A percentile compares a stretch with the other conserved stretches of the same genome.
Evolutionary conservation across 768 basidiomycete genomes (phyloP).

Genomic region (Auricularia cornea): DNA sequence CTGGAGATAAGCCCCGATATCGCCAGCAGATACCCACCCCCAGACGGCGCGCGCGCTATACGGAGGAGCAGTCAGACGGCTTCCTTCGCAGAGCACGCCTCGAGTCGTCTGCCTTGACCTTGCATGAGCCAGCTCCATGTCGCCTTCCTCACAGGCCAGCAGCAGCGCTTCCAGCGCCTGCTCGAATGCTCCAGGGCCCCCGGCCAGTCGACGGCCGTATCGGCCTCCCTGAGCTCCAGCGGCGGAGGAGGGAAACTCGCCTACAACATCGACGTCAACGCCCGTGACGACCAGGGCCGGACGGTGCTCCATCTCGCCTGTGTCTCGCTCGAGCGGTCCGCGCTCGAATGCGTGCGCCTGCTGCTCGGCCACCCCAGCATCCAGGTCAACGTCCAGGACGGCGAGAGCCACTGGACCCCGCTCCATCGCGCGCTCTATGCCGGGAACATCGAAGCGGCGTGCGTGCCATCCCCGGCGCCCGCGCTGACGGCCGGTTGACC

Average conservation of each 20-base stretch:
- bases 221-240: constrained; percentile 33
- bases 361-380: constrained; percentile 67
- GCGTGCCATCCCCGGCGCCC: constrained; percentile 19
- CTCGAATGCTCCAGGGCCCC: constrained; percentile 45
- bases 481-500: background rate
- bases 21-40: background rate
- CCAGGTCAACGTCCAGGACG: constrained; percentile 72
- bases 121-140: constrained; percentile 49
- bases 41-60: background rate
- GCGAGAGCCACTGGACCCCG: constrained; percentile 85
- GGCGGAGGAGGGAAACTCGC: constrained; percentile 23
- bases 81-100: background rate
- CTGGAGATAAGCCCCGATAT: background rate
- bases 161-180: constrained; percentile 68
- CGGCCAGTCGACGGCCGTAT: constrained; percentile 16
- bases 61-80: background rate
- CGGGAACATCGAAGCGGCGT: constrained; percentile 68
- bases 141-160: constrained; percentile 59
- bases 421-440: constrained; percentile 80
- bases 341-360: constrained; percentile 68
- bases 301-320: constrained; percentile 81
- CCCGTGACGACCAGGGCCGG: constrained; percentile 60
- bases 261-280: constrained; percentile 52
- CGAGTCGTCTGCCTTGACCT: background rate
- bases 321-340: constrained; percentile 46